phyloP scores from a whole-genome alignment of 2,329 filamentous ascomycete genomes.

The Xylaria sp. region DNA sequence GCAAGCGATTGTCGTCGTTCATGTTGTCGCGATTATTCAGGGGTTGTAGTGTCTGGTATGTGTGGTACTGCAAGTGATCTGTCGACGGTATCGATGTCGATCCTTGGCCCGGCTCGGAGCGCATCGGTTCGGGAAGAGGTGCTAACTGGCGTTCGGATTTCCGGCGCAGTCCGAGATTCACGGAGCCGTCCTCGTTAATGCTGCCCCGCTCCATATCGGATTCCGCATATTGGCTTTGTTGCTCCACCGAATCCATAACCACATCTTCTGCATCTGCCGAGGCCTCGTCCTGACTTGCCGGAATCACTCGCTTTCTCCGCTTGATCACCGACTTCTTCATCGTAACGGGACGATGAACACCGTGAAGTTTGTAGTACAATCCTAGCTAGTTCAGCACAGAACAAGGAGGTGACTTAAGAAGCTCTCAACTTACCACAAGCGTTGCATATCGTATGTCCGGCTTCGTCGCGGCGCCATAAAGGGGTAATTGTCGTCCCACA shows the following conservation, averaged over 20 bases:
- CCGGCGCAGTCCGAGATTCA: constrained; percentile 55
- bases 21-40: constrained; percentile 40
- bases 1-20: constrained; percentile 53
- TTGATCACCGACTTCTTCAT: constrained; percentile 99
- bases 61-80: constrained; percentile 49
- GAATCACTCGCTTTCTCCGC: constrained; percentile 87
- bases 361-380: constrained; percentile 93
- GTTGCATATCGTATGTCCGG: constrained; percentile 96
- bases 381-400: constrained; percentile 48
- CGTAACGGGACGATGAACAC: constrained; percentile 85
- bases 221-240: constrained; percentile 35
- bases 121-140: constrained; percentile 44
- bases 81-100: constrained; percentile 40
- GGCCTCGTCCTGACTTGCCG: constrained; percentile 53
- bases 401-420: not conserved
- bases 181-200: constrained; percentile 58
- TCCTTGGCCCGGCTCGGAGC: constrained; percentile 36
- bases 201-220: constrained; percentile 48
- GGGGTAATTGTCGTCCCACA: constrained; percentile 96
- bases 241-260: constrained; percentile 45
- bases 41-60: constrained; percentile 37
- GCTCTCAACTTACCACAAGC: constrained; percentile 72
- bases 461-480: constrained; percentile 89
- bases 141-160: constrained; percentile 42
- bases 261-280: constrained; percentile 37